These are phyloP conservation scores for Drosera spatulata DNA, from an alignment of 179 eudicot genomes.

Conservation along the genomic window DNA sequence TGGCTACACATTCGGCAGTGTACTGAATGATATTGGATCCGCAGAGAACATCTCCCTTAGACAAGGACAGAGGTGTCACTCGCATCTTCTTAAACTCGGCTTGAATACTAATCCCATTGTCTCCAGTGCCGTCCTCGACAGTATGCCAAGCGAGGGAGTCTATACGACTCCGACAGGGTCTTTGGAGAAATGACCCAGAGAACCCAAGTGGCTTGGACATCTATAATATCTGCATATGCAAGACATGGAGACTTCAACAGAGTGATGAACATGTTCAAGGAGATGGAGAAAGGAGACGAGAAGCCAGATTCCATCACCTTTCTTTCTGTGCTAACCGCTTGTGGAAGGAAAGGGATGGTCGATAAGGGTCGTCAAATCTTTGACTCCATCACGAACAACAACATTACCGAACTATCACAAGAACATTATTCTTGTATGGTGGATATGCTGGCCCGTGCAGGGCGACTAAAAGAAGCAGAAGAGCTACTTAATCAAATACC, in stretches of 20 bases:
- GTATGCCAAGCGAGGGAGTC: constrained; percentile 59
- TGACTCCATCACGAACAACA: constrained; percentile 23
- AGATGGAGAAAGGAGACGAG: constrained; percentile 27
- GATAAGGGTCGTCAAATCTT: constrained; percentile 45
- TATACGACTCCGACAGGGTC: constrained; percentile 28
- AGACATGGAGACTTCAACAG: constrained; percentile 32
- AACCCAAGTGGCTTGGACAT: constrained; percentile 52
- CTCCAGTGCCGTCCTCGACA: constrained; percentile 51
- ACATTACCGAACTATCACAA: constrained; percentile 38
- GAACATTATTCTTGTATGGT: constrained; percentile 75
- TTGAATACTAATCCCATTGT: constrained; percentile 35
- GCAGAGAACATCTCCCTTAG: constrained; percentile 33
- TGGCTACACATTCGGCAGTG: constrained; percentile 39
- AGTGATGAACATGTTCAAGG: constrained; percentile 28
- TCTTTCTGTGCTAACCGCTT: constrained; percentile 46
- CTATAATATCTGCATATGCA: constrained; percentile 55
- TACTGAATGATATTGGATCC: constrained; percentile 30
- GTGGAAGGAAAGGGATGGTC: constrained; percentile 51
- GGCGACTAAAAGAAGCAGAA: constrained; percentile 50
- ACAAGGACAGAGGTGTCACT: constrained; percentile 55
- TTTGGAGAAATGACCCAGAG: constrained; percentile 32
- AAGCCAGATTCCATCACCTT: constrained; percentile 47
- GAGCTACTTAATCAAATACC: constrained; percentile 51
- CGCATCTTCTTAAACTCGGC: constrained; percentile 40
- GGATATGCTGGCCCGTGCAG: constrained; percentile 54